Percentiles rank a stretch among this genome's conserved stretches.
These are phyloP conservation scores for Tylopilus sp. DNA, from an alignment of 1,284 basidiomycete species.

Conservation along the genomic window DNA sequence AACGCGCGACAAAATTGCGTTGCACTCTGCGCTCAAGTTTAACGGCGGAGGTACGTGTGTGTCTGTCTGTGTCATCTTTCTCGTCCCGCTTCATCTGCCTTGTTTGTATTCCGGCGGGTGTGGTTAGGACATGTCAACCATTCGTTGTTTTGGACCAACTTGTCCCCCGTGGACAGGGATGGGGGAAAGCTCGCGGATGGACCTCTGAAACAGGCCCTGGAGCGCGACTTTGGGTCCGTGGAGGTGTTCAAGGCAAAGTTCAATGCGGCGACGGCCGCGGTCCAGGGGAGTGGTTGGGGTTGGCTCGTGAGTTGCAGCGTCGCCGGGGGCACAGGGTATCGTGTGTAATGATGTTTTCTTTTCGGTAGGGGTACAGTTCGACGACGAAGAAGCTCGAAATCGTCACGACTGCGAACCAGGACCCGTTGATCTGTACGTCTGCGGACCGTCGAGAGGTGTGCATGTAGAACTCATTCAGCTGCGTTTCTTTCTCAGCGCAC, in stretches of 20 bases:
- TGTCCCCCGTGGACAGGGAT: conserved; percentile 59
- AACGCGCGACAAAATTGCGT: conserved; percentile 79
- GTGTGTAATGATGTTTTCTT: neutral
- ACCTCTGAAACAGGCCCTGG: conserved; percentile 77
- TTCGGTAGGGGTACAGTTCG: conserved; percentile 65
- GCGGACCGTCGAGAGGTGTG: neutral
- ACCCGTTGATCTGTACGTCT: conserved; percentile 76
- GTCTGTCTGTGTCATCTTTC: neutral
- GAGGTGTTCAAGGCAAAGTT: conserved; percentile 80
- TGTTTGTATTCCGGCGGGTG: neutral
- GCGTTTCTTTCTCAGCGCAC: conserved; percentile 49
- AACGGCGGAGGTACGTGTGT: conserved; percentile 75
- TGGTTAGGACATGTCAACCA: conserved; percentile 80
- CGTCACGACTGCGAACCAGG: conserved; percentile 93
- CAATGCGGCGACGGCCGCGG: conserved; percentile 85
- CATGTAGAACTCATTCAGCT: conserved; percentile 5
- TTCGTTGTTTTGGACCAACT: conserved; percentile 97
- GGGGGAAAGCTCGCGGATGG: conserved; percentile 72
- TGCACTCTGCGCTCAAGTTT: conserved; percentile 86
- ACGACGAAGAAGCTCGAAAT: conserved; percentile 78
- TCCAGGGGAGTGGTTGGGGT: conserved; percentile 98
- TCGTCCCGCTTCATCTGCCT: neutral
- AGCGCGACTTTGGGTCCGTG: conserved; percentile 82
- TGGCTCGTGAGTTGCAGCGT: conserved; percentile 69
- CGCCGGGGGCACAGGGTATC: neutral